Evolutionary conservation across 1,284 basidiomycete species (phyloP).

Genomic region (Tilletia horrida): DNA sequence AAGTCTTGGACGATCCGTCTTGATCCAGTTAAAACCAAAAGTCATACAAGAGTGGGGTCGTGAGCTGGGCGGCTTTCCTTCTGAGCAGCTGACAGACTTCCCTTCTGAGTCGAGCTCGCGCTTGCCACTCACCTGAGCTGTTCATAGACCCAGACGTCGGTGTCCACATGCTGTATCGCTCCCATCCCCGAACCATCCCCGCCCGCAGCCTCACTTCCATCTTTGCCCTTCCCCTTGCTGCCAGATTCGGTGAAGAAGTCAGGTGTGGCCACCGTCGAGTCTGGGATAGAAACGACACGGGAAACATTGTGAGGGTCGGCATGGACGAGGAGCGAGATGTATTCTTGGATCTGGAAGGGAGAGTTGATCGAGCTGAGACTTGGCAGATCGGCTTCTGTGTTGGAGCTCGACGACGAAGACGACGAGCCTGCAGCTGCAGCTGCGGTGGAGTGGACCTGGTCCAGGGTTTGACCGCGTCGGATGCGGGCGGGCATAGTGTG

Average conservation of each 20-base stretch:
- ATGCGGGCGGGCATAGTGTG: conserved; percentile 1
- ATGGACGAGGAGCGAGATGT: conserved; percentile 80
- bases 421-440: background rate
- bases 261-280: conserved; percentile 25
- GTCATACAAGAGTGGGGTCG: no score
- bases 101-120: background rate
- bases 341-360: conserved; percentile 91
- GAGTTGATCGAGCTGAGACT: conserved; percentile 63
- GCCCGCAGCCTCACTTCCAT: conserved; percentile 54
- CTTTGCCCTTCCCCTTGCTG: conserved; percentile 52
- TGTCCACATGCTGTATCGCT: conserved; percentile 56
- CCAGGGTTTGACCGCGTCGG: conserved; percentile 13
- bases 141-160: conserved; percentile 86
- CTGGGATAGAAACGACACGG: conserved; percentile 67
- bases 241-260: conserved; percentile 18
- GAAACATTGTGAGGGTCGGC: conserved; percentile 83
- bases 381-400: background rate
- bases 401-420: background rate
- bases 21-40: no score
- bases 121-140: conserved; percentile 70
- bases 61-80: no score
- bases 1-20: conserved; percentile 90
- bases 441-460: conserved; percentile 6
- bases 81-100: no score
- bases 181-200: conserved; percentile 54